Conservation (phyloP, 192 early-diverging fungal species). For the Coemansia sp. region DNA sequence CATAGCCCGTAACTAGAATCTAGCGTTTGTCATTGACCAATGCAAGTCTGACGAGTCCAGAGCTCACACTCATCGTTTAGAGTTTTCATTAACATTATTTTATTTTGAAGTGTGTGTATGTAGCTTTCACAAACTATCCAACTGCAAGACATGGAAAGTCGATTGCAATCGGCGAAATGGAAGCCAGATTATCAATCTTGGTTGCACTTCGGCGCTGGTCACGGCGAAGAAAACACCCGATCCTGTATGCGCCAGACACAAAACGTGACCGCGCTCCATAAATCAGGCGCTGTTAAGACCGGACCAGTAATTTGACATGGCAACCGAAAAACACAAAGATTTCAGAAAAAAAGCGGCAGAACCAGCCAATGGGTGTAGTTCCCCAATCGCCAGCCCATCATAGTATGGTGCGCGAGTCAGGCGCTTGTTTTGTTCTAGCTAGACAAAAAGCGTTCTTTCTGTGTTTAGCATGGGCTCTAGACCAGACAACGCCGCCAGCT, state of each 20-base stretch:
- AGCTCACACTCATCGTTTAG: too few relatives aligned
- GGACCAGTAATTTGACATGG: constrained; percentile 48
- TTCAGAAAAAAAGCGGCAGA: neutral
- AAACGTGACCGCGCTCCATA: constrained; percentile 24
- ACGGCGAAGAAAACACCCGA: constrained; percentile 12
- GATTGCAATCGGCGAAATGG: constrained; percentile 18
- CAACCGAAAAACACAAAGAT: constrained; percentile 13
- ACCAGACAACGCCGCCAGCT: neutral
- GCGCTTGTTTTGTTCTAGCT: neutral
- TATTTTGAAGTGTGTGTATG: neutral
- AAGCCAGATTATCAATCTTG: constrained; percentile 19
- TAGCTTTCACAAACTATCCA: constrained; percentile 19
- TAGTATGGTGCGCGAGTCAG: neutral
- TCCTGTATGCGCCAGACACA: constrained; percentile 33
- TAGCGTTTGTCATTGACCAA: too few relatives aligned
- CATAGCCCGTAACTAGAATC: too few relatives aligned
- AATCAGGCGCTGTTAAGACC: neutral
- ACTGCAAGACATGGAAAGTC: constrained; percentile 8
- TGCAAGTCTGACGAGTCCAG: too few relatives aligned
- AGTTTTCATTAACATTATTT: too few relatives aligned
- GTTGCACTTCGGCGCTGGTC: constrained; percentile 43
- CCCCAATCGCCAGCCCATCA: neutral
- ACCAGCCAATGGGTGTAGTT: neutral
- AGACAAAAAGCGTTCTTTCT: neutral
- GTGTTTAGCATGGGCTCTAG: neutral